Percentiles rank a stretch among this genome's conserved stretches.
Evolutionary conservation across 495 filamentous ascomycete species (phyloP).

Genomic region (Darksidea phi): DNA sequence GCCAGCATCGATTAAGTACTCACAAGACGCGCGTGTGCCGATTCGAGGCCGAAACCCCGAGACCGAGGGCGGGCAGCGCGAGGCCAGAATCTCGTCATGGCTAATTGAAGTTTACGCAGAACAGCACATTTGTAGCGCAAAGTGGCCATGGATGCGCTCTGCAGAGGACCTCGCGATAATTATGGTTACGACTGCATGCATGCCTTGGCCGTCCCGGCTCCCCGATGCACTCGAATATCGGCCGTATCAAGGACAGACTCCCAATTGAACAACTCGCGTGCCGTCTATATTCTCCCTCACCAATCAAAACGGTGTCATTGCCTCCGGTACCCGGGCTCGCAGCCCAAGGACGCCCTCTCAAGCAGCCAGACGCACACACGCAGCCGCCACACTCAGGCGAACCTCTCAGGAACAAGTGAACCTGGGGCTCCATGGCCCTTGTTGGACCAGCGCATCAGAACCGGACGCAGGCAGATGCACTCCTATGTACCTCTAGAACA

Average conservation of each 20-base stretch:
- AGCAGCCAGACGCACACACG: too few relatives aligned
- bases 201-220: slow-evolving; percentile 8
- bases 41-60: slow-evolving; percentile 42
- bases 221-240: slow-evolving; percentile 6
- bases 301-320: too few relatives aligned
- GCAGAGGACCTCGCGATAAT: neutral
- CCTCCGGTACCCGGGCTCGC: neutral
- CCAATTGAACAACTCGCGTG: slow-evolving; percentile 11
- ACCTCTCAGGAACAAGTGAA: too few relatives aligned
- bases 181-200: slow-evolving; percentile 10
- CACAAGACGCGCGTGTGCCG: slow-evolving; percentile 4
- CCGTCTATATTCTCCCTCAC: neutral
- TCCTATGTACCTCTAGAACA: neutral
- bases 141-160: neutral
- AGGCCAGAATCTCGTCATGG: neutral
- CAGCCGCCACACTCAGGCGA: too few relatives aligned
- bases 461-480: neutral
- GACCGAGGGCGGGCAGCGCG: too few relatives aligned
- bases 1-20: slow-evolving; percentile 6
- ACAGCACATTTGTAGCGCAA: neutral
- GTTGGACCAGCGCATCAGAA: neutral
- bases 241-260: neutral
- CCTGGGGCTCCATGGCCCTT: too few relatives aligned
- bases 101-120: neutral
- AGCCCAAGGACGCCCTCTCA: neutral